These are phyloP conservation scores for Ophiostoma himal-ulmi DNA, from an alignment of 2,329 filamentous ascomycete genomes.

Conservation along the genomic window DNA sequence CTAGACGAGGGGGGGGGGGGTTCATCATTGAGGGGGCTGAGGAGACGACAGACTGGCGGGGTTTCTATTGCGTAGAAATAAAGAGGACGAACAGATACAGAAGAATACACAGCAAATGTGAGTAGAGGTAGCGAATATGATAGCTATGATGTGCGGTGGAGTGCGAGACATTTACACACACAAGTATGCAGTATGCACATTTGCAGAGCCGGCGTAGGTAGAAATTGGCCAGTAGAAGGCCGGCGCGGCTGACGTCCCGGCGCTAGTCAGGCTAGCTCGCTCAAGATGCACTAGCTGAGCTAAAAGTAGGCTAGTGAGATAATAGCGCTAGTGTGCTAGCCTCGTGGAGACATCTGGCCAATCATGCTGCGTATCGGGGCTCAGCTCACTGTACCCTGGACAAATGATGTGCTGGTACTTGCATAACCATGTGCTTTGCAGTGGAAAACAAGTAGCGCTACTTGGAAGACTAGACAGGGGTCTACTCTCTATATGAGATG, in stretches of 20 bases:
- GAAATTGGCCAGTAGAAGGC: conserved; percentile 1
- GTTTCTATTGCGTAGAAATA: neutral
- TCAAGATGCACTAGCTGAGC: neutral
- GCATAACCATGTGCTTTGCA: neutral
- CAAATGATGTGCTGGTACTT: conserved; percentile 8
- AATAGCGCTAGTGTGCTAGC: neutral
- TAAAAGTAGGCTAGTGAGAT: neutral
- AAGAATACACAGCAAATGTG: neutral
- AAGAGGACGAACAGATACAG: neutral
- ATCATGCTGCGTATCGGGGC: neutral
- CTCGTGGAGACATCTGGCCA: conserved; percentile 4
- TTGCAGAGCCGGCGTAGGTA: neutral
- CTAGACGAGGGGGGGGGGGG: neutral
- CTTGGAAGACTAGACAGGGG: neutral
- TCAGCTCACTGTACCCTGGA: neutral
- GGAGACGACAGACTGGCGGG: neutral
- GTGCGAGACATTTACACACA: neutral
- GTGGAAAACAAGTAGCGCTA: neutral
- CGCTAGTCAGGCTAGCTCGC: neutral
- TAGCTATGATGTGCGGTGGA: conserved; percentile 2
- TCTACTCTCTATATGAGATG: neutral
- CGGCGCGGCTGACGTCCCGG: conserved; percentile 15
- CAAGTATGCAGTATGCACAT: neutral
- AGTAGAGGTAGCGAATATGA: neutral
- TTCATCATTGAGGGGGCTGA: neutral